Evolutionary conservation across 306 rosid genomes (phyloP), one percentile per base, ranked within the genome.

Genomic region (Lagenaria siceraria): DNA sequence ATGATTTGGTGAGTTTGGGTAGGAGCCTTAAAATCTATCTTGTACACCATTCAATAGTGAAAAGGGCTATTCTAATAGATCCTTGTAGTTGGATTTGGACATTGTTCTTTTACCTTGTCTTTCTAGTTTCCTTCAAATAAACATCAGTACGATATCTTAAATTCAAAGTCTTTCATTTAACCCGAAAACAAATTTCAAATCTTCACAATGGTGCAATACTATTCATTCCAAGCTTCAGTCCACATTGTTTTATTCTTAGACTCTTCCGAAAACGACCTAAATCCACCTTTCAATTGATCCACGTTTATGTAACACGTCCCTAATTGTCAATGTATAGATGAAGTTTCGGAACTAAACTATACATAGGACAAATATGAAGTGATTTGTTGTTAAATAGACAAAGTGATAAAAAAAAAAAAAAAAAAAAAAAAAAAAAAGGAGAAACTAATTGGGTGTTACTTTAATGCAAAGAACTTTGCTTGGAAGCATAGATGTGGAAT

Each of bases 1-100:
- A 72, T 72, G 76, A 49, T 72, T 69, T 72, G 76, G 76, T 72
- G 76, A 72, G 76, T 72, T 72, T 46, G 42, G 59, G 76, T 72
- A 48, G 40, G 76, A 46, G 58, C 59, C 59, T 48, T 71, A 71
- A 70, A 48, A 24, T 46, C 21, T 46, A 70, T 70, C 56, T 70
- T 70, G 75, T 46, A 70, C 75, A 70, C 54, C 75, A 70, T 70
- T 24, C 36, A 70, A 46, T 70, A 48, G 42, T 48, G 10, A 71
- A 71, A 48, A 48, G 2, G 42, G 76, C 10, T 25, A 25, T 38
- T 71, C 25, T 25, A 40, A 25, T 42, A 68, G 54, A 68, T 68
- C 27, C 36, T 22, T 69, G 35, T 19, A 69, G 75, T 15, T 51
- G 55, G 1, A 51, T 19, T 46, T 66, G 51, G 31, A 66, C 53